phyloP scores from a whole-genome alignment of 441 rosid species.

The Dalechampia spathulata region DNA sequence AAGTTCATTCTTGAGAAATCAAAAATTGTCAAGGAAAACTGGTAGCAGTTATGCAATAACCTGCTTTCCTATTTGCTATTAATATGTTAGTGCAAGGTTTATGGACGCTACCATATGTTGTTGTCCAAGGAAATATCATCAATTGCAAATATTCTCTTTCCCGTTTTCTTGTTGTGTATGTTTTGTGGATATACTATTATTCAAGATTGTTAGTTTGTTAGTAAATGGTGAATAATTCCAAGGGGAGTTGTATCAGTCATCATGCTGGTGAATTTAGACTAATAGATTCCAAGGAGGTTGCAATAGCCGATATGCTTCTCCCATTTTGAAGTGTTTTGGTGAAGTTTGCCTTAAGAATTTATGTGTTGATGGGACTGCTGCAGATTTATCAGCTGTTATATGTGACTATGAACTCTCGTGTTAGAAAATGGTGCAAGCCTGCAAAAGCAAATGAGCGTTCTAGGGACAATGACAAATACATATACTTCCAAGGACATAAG shows the following conservation, averaged over 20 bases:
- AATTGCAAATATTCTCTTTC: slow-evolving; percentile 18
- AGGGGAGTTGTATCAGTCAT: neutral
- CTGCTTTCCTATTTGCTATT: slow-evolving; percentile 8
- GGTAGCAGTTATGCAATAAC: slow-evolving; percentile 24
- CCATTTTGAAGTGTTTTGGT: too few species aligned
- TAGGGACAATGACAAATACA: neutral
- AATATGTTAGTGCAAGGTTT: slow-evolving; percentile 11
- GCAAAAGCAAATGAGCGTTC: neutral
- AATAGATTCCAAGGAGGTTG: slow-evolving; percentile 1
- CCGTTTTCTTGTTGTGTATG: slow-evolving; percentile 17
- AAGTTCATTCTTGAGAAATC: slow-evolving; percentile 64
- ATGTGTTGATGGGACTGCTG: neutral
- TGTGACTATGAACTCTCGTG: too few species aligned
- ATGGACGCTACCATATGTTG: slow-evolving; percentile 12
- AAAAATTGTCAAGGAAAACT: slow-evolving; percentile 49
- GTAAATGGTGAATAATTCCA: slow-evolving; percentile 22
- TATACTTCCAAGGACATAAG: too few species aligned
- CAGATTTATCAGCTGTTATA: slow-evolving; percentile 1
- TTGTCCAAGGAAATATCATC: slow-evolving; percentile 8
- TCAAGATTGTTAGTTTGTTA: slow-evolving; percentile 11
- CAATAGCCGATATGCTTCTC: too few species aligned
- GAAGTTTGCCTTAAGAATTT: neutral
- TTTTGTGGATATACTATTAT: slow-evolving; percentile 22
- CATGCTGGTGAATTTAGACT: slow-evolving; percentile 2
- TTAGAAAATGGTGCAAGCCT: neutral